These are phyloP conservation scores for Coccomyxa sp. DNA, from an alignment of 139 green algal species.

Conservation along the genomic window DNA sequence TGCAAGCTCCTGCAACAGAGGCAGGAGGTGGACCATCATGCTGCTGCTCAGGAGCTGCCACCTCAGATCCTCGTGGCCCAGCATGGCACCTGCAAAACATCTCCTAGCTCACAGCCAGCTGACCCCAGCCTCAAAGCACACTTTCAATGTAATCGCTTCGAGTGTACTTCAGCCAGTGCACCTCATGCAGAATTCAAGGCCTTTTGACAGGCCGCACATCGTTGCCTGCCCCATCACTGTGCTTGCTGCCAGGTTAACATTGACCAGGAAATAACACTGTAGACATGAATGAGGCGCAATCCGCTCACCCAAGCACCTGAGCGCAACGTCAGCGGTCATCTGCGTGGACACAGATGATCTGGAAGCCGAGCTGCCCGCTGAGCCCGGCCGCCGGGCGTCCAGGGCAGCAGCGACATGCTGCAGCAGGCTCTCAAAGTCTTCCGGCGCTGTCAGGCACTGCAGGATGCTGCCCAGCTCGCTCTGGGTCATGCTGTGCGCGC, in stretches of 20 bases:
- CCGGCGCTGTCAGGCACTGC: not conserved
- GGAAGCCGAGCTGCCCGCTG: not conserved
- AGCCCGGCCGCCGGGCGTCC: not conserved
- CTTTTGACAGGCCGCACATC: not conserved
- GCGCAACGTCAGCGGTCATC: not conserved
- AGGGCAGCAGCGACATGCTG: not conserved
- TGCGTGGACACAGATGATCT: not conserved
- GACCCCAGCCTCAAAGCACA: not conserved
- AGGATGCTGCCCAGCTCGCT: not conserved
- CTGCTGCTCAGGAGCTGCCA: not conserved
- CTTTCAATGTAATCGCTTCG: not conserved
- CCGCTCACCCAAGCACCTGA: not conserved
- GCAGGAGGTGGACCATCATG: not conserved
- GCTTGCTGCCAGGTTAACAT: not conserved
- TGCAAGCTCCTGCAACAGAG: not conserved
- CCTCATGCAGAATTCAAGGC: not conserved
- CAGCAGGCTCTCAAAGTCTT: not conserved
- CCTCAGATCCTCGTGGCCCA: not conserved
- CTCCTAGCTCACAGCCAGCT: not conserved
- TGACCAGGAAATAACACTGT: not conserved
- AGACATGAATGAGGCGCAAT: not conserved
- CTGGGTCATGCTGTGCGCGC: not conserved
- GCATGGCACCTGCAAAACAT: constrained; percentile 2
- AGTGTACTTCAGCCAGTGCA: not conserved
- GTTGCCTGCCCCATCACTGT: not conserved